Base-by-base conservation (phyloP, 164 flowering plant genomes). In the Berberis vulgaris region DNA sequence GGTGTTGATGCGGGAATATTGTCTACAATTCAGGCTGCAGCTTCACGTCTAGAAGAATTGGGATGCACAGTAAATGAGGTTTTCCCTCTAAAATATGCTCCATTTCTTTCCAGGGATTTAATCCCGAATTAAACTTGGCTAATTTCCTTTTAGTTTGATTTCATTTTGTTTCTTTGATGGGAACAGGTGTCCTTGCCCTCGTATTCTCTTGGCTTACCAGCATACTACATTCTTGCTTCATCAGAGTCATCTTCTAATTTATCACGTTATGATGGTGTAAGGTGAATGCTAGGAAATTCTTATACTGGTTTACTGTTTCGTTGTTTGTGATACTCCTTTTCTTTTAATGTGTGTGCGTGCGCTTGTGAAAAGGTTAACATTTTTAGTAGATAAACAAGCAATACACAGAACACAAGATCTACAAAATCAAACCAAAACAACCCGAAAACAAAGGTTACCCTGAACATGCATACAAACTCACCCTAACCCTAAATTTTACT, bases 191-290 rank as follows among this genome's bases (percentile, higher is more conserved):
- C 96, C 26, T 67, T 94, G 62, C 97, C 98, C 45, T 90, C 97
- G n/a, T 90, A 86, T 77, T 88, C 97, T 58, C 93, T 94, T 67
- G 98, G 98, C 57, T 83, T 90, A 62, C 98, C 98, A 60, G 97
- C 98, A 39, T 94, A 94, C 72, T 94, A 94, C 65, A 69, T 94
- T 59, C 82, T 94, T 66, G 98, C 98, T 56, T 86, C 92, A 8
- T 86, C 91, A 54, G 98, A 94, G 66, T 86, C 98, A 57, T 90
- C 98, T 65, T 94, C 97, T 47, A 94, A 94, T 73, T 76, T 94
- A 72, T 83, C 98, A 52, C 91, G 98, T 59, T 94, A 94, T 78
- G 98, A 94, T 82, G 97, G 97, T 67, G 75, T 94, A 68, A 94
- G 98, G 98, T 93, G 68, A 72, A 66, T 69, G 45, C 65, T 61